phyloP scores from a whole-genome alignment of 2,329 filamentous ascomycete genomes.

The Epichloe amarillans region DNA sequence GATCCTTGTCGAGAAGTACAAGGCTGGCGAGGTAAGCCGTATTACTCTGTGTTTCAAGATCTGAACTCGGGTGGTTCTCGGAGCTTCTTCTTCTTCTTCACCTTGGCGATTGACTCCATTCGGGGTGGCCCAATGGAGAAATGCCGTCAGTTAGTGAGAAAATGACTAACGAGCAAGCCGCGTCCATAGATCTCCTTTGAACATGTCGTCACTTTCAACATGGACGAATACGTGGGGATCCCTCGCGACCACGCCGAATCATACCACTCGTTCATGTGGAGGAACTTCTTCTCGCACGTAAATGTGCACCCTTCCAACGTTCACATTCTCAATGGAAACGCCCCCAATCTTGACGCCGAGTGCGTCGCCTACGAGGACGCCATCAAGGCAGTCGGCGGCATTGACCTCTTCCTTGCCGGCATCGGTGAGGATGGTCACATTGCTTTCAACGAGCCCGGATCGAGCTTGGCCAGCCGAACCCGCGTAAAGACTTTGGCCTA shows the following conservation, averaged over 20 bases:
- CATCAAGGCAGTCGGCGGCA: conserved; percentile 62
- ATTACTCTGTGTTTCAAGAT: background rate
- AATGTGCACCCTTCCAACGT: conserved; percentile 73
- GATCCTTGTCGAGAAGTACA: conserved; percentile 57
- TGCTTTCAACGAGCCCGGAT: conserved; percentile 82
- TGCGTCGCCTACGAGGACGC: conserved; percentile 68
- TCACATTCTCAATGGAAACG: conserved; percentile 74
- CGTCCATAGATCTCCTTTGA: conserved; percentile 57
- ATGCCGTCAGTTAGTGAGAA: background rate
- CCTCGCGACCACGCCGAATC: conserved; percentile 72
- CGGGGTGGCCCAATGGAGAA: background rate
- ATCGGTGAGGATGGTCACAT: conserved; percentile 82
- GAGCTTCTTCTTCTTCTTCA: too few species aligned
- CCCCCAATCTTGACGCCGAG: conserved; percentile 59
- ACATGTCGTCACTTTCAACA: conserved; percentile 85
- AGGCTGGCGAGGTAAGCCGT: conserved; percentile 40
- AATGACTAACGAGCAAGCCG: background rate
- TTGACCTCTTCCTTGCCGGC: conserved; percentile 74
- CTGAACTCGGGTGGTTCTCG: too few species aligned
- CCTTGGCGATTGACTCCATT: background rate
- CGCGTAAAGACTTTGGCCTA: conserved; percentile 79
- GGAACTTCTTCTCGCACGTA: conserved; percentile 76
- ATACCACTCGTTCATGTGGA: conserved; percentile 91
- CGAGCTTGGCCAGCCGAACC: conserved; percentile 62
- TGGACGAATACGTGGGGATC: conserved; percentile 84